phyloP scores from a whole-genome alignment of 2,329 filamentous ascomycete species.

The Arthroderma uncinatum region DNA sequence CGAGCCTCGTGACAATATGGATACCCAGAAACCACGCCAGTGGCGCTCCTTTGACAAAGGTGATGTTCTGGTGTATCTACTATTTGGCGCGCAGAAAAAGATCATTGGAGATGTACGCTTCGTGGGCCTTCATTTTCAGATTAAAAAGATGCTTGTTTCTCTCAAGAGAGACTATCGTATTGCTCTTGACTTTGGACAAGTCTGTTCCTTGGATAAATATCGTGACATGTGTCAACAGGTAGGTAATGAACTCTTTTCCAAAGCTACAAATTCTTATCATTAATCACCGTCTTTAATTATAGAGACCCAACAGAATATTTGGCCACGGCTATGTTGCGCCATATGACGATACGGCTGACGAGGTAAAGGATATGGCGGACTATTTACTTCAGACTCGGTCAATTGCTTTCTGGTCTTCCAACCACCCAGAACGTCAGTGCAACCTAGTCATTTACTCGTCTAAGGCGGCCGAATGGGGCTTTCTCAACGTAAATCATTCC shows the following conservation, averaged over 20 bases:
- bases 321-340: slow-evolving; percentile 27
- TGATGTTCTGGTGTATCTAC: slow-evolving; percentile 23
- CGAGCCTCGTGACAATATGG: background rate
- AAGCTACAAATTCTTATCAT: background rate
- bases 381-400: slow-evolving; percentile 19
- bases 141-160: slow-evolving; percentile 15
- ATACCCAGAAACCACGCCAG: background rate
- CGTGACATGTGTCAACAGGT: slow-evolving; percentile 20
- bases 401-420: slow-evolving; percentile 23
- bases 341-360: slow-evolving; percentile 23
- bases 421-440: slow-evolving; percentile 9
- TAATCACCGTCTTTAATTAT: slow-evolving; percentile 5
- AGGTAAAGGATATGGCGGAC: slow-evolving; percentile 21
- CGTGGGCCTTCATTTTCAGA: slow-evolving; percentile 18
- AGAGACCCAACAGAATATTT: slow-evolving; percentile 9
- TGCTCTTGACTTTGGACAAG: slow-evolving; percentile 26
- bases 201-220: slow-evolving; percentile 24
- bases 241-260: slow-evolving; percentile 10
- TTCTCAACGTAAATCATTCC: slow-evolving; percentile 15
- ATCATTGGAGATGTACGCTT: slow-evolving; percentile 24
- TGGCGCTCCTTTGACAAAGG: background rate
- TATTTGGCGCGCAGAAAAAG: slow-evolving; percentile 22
- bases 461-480: slow-evolving; percentile 19
- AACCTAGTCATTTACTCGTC: slow-evolving; percentile 25
- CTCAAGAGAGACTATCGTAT: slow-evolving; percentile 15